Base-by-base conservation (phyloP, 345 rosid genomes). In the Eucalyptus guilfoylei region DNA sequence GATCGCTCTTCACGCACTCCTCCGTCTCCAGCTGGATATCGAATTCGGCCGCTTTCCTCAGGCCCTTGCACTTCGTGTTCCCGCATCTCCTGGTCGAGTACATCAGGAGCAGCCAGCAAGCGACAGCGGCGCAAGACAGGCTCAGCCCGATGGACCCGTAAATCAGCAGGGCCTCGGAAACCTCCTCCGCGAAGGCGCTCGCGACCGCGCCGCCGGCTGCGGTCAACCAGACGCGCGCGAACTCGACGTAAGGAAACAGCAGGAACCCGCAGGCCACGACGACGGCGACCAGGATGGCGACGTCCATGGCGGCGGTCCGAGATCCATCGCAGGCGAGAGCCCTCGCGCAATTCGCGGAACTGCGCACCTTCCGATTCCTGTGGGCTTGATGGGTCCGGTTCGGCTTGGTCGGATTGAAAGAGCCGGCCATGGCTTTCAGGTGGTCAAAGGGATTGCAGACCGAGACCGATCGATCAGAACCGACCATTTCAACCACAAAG, bases 21-120 rank as follows among this genome's bases (percentile, higher is more conserved):
- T 96, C 99, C 7, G 98, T 97, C 94, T 97, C 97, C 54, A 97
- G 88, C 94, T 95, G 97, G 89, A 97, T 96, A 93, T 97, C 98
- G 28, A 96, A 96, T 91, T 96, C 97, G 0, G 96, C 95, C 2
- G 93, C 97, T 88, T 94, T 95, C 90, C 96, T 94, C 86, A 96
- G 93, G 11, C 98, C 99, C 92, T 93, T 95, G 49, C 99, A 97
- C n/a, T 93, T 94, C 1, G 97, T 96, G n/a, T 95, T 97, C 90
- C 96, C 96, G 80, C 90, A 89, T 85, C 88, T 80, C 81, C 88
- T 23, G n/a, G 52, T 67, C n/a, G 64, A 42, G 69, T 87, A 85
- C 83, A 54, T 24, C 86, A 85, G 37, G n/a, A 88, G 85, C 85
- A 60, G 45, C 91, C 91, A 88, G 49, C 87, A 54, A 32, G 87